Conservation (phyloP, 495 filamentous ascomycete species). For the Entonaema liquescens region DNA sequence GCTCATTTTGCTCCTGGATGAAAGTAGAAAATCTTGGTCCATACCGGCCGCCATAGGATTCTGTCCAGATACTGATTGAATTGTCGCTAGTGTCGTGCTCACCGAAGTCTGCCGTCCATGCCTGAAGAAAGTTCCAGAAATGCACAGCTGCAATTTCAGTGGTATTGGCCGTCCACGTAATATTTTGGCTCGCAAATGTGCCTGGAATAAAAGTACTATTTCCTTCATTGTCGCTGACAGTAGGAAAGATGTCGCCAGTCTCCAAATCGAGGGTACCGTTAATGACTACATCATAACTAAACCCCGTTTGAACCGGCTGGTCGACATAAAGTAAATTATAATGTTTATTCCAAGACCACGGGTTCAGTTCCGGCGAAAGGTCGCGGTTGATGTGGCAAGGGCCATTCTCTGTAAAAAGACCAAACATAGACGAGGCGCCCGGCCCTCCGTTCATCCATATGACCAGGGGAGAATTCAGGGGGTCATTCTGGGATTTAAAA, state of each 20-base stretch:
- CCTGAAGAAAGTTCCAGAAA: conserved; percentile 74
- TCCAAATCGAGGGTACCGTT: conserved; percentile 52
- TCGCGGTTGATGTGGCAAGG: conserved; percentile 52
- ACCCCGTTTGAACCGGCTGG: conserved; percentile 64
- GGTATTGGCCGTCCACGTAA: conserved; percentile 63
- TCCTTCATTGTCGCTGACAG: conserved; percentile 33
- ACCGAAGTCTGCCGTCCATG: conserved; percentile 67
- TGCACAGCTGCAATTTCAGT: conserved; percentile 67
- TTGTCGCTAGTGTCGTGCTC: conserved; percentile 59
- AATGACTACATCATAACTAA: conserved; percentile 58
- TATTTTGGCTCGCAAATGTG: conserved; percentile 62
- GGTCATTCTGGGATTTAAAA: conserved; percentile 67
- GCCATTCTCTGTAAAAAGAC: conserved; percentile 66
- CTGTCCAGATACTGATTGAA: conserved; percentile 65
- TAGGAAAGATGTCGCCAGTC: conserved; percentile 37
- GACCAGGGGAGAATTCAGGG: conserved; percentile 63
- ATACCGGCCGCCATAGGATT: conserved; percentile 69
- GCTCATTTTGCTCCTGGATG: conserved; percentile 67
- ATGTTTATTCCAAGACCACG: conserved; percentile 70
- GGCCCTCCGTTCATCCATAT: conserved; percentile 74
- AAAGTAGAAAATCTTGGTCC: conserved; percentile 65
- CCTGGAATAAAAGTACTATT: conserved; percentile 62
- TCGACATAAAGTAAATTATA: conserved; percentile 79
- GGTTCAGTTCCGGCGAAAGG: conserved; percentile 57
- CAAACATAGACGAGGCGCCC: conserved; percentile 66